Conservation (phyloP, 2,329 filamentous ascomycete species). For the Aspergillus terreus region DNA sequence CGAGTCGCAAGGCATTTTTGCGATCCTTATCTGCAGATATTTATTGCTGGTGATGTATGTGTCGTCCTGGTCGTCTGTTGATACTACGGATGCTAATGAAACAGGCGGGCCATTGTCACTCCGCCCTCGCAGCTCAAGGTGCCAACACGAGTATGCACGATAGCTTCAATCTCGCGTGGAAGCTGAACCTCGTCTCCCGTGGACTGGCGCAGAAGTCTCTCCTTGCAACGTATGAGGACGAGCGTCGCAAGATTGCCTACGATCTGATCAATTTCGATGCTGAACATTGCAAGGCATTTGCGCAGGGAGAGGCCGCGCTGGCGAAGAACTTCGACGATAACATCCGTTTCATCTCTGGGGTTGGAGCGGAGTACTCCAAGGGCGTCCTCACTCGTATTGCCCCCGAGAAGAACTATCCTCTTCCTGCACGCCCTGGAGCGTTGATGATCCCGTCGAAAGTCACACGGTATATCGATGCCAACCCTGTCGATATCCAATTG, state of each 20-base stretch:
- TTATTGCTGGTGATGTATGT: conserved; percentile 48
- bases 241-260: conserved; percentile 27
- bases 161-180: conserved; percentile 35
- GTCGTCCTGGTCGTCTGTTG: not conserved
- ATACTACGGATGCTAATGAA: not conserved
- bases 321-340: conserved; percentile 68
- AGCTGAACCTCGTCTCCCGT: conserved; percentile 26
- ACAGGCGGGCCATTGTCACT: conserved; percentile 30
- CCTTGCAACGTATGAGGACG: conserved; percentile 28
- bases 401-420: not conserved
- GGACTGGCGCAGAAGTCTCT: conserved; percentile 21
- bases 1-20: conserved; percentile 45
- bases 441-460: conserved; percentile 65
- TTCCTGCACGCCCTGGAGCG: conserved; percentile 33
- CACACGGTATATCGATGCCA: conserved; percentile 71
- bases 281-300: conserved; percentile 50
- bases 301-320: conserved; percentile 61
- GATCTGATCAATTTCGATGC: conserved; percentile 30
- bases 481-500: conserved; percentile 72
- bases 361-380: conserved; percentile 64
- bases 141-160: conserved; percentile 37
- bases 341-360: conserved; percentile 69
- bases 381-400: conserved; percentile 55
- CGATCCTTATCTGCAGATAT: conserved; percentile 40
- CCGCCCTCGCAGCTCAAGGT: conserved; percentile 31